Conservation (phyloP, 768 basidiomycete species). For the Scleroderma citrinum region DNA sequence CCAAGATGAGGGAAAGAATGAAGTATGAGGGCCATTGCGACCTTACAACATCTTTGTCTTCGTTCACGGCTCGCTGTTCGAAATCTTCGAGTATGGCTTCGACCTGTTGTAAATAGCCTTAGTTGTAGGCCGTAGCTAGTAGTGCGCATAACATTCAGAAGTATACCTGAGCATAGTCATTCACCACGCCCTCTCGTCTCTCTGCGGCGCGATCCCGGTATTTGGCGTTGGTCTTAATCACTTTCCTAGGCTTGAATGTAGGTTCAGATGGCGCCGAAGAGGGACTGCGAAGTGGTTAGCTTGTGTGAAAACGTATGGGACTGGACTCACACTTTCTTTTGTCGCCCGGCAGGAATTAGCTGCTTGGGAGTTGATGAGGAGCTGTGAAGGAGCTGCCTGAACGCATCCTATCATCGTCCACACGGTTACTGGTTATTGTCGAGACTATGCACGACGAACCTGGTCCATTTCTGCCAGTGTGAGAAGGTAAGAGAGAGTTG, state of each 20-base stretch:
- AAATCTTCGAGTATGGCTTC: slow-evolving; percentile 82
- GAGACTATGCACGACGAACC: slow-evolving; percentile 7
- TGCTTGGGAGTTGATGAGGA: slow-evolving; percentile 11
- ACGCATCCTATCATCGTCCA: slow-evolving; percentile 44
- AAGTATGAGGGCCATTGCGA: not conserved
- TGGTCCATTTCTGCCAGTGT: slow-evolving; percentile 21
- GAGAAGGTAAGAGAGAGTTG: not conserved
- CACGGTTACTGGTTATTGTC: not conserved
- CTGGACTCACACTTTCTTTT: slow-evolving; percentile 16
- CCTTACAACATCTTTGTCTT: slow-evolving; percentile 55
- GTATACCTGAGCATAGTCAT: slow-evolving; percentile 68
- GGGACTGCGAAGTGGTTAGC: slow-evolving; percentile 32
- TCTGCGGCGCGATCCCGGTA: slow-evolving; percentile 79
- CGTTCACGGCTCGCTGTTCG: slow-evolving; percentile 54
- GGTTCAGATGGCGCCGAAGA: slow-evolving; percentile 47
- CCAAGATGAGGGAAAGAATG: slow-evolving; percentile 1
- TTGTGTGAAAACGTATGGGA: not conserved
- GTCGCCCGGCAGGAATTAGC: slow-evolving; percentile 2
- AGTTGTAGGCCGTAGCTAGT: not conserved
- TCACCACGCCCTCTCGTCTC: slow-evolving; percentile 56
- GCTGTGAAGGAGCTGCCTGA: slow-evolving; percentile 44
- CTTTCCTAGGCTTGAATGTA: slow-evolving; percentile 76
- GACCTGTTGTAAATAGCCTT: slow-evolving; percentile 37
- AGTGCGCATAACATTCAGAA: not conserved
- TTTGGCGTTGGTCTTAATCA: slow-evolving; percentile 53